Conservation (phyloP, 2,329 filamentous ascomycete species). For the Fonsecaea multimorphosa region DNA sequence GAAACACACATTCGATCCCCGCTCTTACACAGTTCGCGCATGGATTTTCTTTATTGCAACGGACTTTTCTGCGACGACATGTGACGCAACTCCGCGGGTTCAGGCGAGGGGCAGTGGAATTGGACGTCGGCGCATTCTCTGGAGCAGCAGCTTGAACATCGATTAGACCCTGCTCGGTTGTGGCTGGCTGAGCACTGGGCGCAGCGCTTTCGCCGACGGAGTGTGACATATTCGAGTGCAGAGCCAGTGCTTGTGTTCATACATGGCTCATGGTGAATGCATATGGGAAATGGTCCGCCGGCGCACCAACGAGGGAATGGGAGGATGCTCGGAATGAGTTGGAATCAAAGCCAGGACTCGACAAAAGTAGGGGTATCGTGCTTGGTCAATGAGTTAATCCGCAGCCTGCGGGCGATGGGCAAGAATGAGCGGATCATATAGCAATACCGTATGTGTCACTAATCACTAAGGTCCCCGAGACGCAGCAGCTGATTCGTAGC, state of each 20-base stretch:
- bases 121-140: neutral
- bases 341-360: neutral
- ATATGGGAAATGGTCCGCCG: neutral
- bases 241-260: neutral
- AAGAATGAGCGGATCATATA: slow-evolving; percentile 2
- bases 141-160: neutral
- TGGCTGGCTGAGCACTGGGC: slow-evolving; percentile 2
- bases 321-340: neutral
- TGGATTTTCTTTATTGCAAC: slow-evolving; percentile 56
- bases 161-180: neutral
- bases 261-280: neutral
- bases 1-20: slow-evolving; percentile 67
- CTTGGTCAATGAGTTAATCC: neutral
- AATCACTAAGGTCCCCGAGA: no score
- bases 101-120: slow-evolving; percentile 32
- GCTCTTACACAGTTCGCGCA: slow-evolving; percentile 57
- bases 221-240: slow-evolving; percentile 15
- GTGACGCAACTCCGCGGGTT: slow-evolving; percentile 55
- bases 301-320: neutral
- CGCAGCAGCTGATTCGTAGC: neutral
- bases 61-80: slow-evolving; percentile 55
- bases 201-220: slow-evolving; percentile 3
- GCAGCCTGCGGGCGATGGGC: neutral
- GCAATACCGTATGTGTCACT: neutral
- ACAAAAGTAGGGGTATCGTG: neutral